Percentiles rank a stretch among this genome's conserved stretches.
Evolutionary conservation across 2,329 filamentous ascomycete genomes (phyloP).

Genomic region (Venturia nashicola): DNA sequence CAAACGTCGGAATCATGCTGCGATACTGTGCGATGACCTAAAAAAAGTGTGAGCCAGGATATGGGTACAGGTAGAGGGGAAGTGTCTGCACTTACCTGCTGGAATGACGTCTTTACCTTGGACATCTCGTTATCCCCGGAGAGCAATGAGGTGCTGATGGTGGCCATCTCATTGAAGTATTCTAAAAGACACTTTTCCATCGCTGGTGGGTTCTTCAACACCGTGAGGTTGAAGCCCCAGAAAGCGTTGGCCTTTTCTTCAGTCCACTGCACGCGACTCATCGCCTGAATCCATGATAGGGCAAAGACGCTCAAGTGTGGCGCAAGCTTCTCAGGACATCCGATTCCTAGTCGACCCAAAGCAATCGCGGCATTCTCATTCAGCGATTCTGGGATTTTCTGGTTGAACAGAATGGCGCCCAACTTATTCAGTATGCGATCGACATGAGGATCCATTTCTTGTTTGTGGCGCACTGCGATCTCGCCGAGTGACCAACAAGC

Average conservation of each 20-base stretch:
- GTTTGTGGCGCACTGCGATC: conserved; percentile 67
- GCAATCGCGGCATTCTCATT: conserved; percentile 92
- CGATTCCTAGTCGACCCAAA: conserved; percentile 72
- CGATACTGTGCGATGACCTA: conserved; percentile 43
- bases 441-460: conserved; percentile 63
- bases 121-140: conserved; percentile 34
- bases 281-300: conserved; percentile 65
- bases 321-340: conserved; percentile 63
- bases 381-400: conserved; percentile 73
- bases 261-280: conserved; percentile 74
- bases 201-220: conserved; percentile 76
- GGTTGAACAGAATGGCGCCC: conserved; percentile 72
- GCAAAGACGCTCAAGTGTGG: conserved; percentile 72
- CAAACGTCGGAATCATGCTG: conserved; percentile 41
- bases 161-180: conserved; percentile 75
- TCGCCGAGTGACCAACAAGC: conserved; percentile 95
- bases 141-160: conserved; percentile 19
- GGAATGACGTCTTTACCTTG: conserved; percentile 53
- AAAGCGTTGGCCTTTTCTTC: conserved; percentile 93
- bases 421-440: conserved; percentile 66
- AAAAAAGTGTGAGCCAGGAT: not conserved
- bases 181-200: conserved; percentile 77
- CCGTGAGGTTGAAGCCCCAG: conserved; percentile 75
- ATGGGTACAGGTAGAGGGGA: not conserved
- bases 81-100: conserved; percentile 47